Evolutionary conservation across 1,284 basidiomycete genomes (phyloP).

Genomic region (Cryptococcus deneoformans): DNA sequence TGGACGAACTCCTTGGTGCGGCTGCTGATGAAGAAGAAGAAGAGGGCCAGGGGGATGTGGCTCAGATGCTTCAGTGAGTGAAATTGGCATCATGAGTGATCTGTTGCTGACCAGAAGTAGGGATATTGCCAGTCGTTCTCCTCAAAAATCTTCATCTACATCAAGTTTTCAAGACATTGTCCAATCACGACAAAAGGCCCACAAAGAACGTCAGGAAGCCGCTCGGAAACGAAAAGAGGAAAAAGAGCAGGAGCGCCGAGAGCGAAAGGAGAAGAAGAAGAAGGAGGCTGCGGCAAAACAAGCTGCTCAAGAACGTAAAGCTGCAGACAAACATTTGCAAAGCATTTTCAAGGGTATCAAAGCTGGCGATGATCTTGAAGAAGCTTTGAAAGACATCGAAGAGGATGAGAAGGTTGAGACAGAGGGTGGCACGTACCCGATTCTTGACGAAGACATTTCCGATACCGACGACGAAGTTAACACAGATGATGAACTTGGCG

Average conservation of each 20-base stretch:
- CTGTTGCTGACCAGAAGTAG: not conserved
- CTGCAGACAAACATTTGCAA: not conserved
- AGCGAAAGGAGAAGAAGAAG: not conserved
- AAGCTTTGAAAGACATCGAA: not conserved
- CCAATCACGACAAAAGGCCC: not conserved
- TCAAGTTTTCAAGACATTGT: not conserved
- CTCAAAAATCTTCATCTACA: not conserved
- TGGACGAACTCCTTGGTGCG: not conserved
- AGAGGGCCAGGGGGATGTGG: slow-evolving; percentile 2
- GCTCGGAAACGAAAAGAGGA: not conserved
- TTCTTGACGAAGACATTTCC: not conserved
- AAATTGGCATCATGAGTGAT: not conserved
- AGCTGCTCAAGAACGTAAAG: not conserved
- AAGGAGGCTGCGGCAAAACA: not conserved
- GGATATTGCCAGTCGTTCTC: not conserved
- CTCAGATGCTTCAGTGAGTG: slow-evolving; percentile 6
- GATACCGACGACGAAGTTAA: not conserved
- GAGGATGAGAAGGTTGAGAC: not conserved
- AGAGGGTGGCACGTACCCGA: not conserved
- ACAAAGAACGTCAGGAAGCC: not conserved
- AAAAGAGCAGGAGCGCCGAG: not conserved
- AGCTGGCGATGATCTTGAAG: not conserved
- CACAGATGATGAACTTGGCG: not conserved
- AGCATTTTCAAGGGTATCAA: not conserved
- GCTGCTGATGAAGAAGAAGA: slow-evolving; percentile 8